Conservation (phyloP, 2,329 filamentous ascomycete species). For the Fusarium sarcochroum region DNA sequence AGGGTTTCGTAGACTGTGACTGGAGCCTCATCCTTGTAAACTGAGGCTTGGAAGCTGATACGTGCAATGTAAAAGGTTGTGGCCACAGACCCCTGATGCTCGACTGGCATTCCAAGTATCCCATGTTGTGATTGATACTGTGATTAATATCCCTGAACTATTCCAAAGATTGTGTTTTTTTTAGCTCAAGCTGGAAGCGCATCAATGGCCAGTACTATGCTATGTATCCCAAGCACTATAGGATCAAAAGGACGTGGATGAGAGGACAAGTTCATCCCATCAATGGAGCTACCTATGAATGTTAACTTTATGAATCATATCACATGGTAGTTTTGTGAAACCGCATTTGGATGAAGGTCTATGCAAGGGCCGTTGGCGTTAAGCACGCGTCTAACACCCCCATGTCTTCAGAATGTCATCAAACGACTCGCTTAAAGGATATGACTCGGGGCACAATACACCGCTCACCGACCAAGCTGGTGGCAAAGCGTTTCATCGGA, state of each 20-base stretch:
- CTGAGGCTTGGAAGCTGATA: conserved; percentile 6
- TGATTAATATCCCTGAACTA: background rate
- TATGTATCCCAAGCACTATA: too few species aligned
- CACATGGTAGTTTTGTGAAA: too few species aligned
- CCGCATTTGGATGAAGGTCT: too few species aligned
- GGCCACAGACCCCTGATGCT: background rate
- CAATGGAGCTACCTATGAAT: background rate
- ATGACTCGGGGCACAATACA: background rate
- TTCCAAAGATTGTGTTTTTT: background rate
- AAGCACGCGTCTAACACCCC: background rate
- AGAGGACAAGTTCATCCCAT: background rate
- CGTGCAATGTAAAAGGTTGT: background rate
- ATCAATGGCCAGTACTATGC: background rate
- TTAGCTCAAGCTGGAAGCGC: background rate
- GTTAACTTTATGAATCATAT: too few species aligned
- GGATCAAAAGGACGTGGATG: background rate
- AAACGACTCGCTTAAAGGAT: background rate
- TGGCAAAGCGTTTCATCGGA: conserved; percentile 5
- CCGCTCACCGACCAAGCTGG: background rate
- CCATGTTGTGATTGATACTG: background rate
- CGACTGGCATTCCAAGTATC: background rate
- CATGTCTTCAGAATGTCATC: background rate
- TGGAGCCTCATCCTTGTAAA: background rate
- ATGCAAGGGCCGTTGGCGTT: too few species aligned
- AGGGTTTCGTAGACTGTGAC: conserved; percentile 12